Conservation (phyloP, 164 flowering plant genomes). For the Cinnamomum chago region DNA sequence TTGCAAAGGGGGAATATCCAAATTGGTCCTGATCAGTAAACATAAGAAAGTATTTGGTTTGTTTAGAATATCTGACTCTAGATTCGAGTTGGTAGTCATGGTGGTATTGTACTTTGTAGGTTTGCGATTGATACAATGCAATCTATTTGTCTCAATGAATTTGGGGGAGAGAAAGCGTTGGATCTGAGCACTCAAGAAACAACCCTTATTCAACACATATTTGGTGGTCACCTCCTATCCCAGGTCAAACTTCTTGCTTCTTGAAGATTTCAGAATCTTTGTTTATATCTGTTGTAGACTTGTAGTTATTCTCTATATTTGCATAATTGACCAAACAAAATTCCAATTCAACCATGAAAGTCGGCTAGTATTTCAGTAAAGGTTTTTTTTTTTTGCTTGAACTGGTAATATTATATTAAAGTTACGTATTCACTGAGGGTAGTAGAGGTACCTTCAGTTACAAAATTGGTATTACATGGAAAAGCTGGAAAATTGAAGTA, state of each 20-base stretch:
- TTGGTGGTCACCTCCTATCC: conserved; percentile 93
- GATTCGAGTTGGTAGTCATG: background rate
- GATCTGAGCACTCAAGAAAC: conserved; percentile 74
- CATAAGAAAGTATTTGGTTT: background rate
- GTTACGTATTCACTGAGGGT: no score
- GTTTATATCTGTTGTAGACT: background rate
- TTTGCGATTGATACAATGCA: conserved; percentile 97
- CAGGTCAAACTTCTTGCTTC: conserved; percentile 44
- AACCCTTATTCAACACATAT: conserved; percentile 84
- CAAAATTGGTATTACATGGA: no score
- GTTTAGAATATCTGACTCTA: no score
- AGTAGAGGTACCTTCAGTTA: no score
- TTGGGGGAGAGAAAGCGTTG: conserved; percentile 88
- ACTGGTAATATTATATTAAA: no score
- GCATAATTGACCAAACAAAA: background rate
- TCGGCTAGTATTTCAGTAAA: background rate
- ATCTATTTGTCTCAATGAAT: conserved; percentile 87
- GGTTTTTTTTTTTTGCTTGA: no score
- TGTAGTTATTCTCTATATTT: background rate
- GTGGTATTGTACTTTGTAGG: conserved; percentile 30
- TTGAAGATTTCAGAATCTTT: background rate
- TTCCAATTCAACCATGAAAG: background rate
- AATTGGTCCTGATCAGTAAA: background rate
- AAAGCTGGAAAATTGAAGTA: no score
- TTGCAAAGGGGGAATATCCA: background rate